These are phyloP conservation scores for Colletotrichum brevisporum DNA, from an alignment of 2,329 filamentous ascomycete genomes.

Conservation along the genomic window DNA sequence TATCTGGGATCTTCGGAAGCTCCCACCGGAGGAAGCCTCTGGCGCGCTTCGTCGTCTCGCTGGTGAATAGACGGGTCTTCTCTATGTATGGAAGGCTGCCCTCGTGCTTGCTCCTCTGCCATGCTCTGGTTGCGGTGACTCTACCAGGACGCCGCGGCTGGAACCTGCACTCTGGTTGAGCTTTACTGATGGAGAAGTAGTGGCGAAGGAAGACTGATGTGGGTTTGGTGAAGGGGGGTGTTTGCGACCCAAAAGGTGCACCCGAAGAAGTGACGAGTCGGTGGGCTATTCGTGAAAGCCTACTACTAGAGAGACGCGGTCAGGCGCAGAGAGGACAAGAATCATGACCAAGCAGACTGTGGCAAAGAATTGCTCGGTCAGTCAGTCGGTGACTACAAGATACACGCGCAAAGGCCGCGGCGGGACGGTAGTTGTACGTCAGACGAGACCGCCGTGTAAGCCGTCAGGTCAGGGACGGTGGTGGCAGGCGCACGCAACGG, in stretches of 20 bases:
- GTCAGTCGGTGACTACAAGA: constrained; percentile 12
- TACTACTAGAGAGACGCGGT: constrained; percentile 21
- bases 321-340: constrained; percentile 34
- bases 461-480: constrained; percentile 13
- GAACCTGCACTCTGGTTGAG: constrained; percentile 26
- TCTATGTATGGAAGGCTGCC: constrained; percentile 41
- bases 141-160: constrained; percentile 31
- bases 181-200: constrained; percentile 8
- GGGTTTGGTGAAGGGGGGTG: not conserved
- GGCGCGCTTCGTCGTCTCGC: constrained; percentile 40
- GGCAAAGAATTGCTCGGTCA: constrained; percentile 18
- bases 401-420: constrained; percentile 7
- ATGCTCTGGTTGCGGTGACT: constrained; percentile 40
- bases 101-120: constrained; percentile 43
- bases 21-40: constrained; percentile 35
- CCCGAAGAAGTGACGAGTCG: constrained; percentile 1
- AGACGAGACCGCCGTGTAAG: constrained; percentile 31
- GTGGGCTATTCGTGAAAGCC: constrained; percentile 30
- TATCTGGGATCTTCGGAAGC: constrained; percentile 37
- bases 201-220: not conserved
- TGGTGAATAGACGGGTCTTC: constrained; percentile 36
- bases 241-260: constrained; percentile 3
- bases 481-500: constrained; percentile 3
- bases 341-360: constrained; percentile 36
- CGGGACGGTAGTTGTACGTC: constrained; percentile 11